Percentiles rank a stretch among this genome's conserved stretches.
Evolutionary conservation across 2,329 filamentous ascomycete species (phyloP).

Genomic region (Stenocarpella maydis): DNA sequence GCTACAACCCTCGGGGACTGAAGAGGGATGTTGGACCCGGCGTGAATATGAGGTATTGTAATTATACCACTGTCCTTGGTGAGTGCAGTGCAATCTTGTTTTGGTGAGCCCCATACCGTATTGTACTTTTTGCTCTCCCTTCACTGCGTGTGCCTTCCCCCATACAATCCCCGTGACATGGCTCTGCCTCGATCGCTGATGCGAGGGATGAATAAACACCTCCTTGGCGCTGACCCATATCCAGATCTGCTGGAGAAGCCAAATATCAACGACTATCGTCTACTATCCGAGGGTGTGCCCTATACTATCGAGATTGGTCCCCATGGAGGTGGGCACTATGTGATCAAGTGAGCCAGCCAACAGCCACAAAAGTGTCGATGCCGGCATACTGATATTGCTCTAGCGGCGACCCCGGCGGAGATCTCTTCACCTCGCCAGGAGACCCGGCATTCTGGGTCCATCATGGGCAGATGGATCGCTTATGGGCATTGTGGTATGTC

Average conservation of each 20-base stretch:
- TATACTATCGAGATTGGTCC: constrained; percentile 15
- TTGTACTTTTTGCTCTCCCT: not conserved
- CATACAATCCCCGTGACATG: not conserved
- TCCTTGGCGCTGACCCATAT: not conserved
- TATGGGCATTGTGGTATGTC: constrained; percentile 36
- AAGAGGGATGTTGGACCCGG: constrained; percentile 30
- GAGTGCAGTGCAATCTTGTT: not conserved
- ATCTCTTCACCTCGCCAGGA: constrained; percentile 15
- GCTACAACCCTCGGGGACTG: constrained; percentile 37
- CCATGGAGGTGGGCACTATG: constrained; percentile 30
- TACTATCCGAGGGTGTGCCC: constrained; percentile 11
- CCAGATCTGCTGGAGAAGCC: constrained; percentile 29
- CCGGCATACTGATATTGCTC: not conserved
- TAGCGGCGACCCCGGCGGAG: constrained; percentile 29
- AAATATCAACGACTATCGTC: constrained; percentile 35
- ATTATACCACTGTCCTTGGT: constrained; percentile 16
- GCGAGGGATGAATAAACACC: not conserved
- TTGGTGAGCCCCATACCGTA: not conserved
- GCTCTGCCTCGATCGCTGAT: not conserved
- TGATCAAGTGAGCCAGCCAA: constrained; percentile 10
- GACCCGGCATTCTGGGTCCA: constrained; percentile 48
- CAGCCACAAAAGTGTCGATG: not conserved
- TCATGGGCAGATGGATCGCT: constrained; percentile 43
- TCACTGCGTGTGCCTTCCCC: too few species aligned
- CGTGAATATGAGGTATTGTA: not conserved